Evolutionary conservation across 1,139 yeast genomes (phyloP).

Genomic region (Hansenula anomala): DNA sequence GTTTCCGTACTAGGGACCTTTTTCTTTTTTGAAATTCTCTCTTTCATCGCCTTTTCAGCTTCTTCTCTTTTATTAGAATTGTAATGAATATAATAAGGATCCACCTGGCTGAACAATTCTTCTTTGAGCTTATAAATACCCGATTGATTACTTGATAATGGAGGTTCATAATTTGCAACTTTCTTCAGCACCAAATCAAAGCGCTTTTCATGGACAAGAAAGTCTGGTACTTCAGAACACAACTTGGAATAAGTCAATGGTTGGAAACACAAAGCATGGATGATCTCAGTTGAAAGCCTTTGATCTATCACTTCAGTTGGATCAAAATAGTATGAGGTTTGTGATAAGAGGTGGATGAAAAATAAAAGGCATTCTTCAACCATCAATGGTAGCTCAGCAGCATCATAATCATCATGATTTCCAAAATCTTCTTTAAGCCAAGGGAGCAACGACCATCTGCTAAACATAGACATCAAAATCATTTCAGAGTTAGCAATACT

Average conservation of each 20-base stretch:
- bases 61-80: conserved; percentile 78
- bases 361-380: conserved; percentile 77
- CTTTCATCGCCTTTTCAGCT: conserved; percentile 39
- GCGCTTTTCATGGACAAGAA: conserved; percentile 61
- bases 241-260: conserved; percentile 70
- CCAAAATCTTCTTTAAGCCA: conserved; percentile 44
- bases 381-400: conserved; percentile 47
- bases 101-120: conserved; percentile 48
- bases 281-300: conserved; percentile 61
- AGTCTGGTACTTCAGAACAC: conserved; percentile 69
- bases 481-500: conserved; percentile 53
- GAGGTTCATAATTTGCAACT: conserved; percentile 58
- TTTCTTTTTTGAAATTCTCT: conserved; percentile 26
- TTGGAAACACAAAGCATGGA: conserved; percentile 75
- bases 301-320: conserved; percentile 47
- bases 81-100: conserved; percentile 81
- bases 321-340: conserved; percentile 53
- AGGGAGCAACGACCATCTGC: conserved; percentile 59
- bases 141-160: conserved; percentile 56
- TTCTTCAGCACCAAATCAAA: conserved; percentile 66
- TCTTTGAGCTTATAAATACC: conserved; percentile 70
- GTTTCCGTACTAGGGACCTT: conserved; percentile 38
- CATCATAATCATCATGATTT: conserved; percentile 35
- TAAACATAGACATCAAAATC: conserved; percentile 54
- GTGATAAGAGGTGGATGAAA: conserved; percentile 65